A percentile compares a stretch with the other conserved stretches of the same genome.
Conservation (phyloP, 2,329 filamentous ascomycete species). For the Colletotrichum sp. region DNA sequence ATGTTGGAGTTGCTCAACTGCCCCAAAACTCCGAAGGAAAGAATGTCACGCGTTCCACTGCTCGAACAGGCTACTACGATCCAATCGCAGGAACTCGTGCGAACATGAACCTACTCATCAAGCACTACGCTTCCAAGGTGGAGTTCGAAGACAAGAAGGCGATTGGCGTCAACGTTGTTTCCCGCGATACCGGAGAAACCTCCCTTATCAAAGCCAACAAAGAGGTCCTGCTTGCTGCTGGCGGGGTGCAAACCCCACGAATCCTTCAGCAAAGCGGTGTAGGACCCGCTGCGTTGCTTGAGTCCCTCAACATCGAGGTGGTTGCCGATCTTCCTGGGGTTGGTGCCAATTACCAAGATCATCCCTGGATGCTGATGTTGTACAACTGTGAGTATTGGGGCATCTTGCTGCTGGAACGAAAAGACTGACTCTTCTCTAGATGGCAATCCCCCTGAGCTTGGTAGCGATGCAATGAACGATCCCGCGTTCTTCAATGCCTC, state of each 20-base stretch:
- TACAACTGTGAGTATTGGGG: background rate
- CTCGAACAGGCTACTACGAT: conserved; percentile 31
- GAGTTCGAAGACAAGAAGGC: conserved; percentile 26
- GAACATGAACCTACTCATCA: conserved; percentile 43
- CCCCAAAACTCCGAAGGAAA: conserved; percentile 41
- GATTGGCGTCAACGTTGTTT: conserved; percentile 38
- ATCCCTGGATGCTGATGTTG: conserved; percentile 6
- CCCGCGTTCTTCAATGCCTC: conserved; percentile 36
- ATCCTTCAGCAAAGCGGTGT: conserved; percentile 56
- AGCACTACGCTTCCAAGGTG: conserved; percentile 31
- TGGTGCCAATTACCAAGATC: conserved; percentile 19
- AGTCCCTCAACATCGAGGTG: conserved; percentile 39
- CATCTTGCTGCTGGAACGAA: background rate
- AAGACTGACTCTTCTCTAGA: background rate
- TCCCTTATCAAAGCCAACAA: conserved; percentile 25
- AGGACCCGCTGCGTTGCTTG: conserved; percentile 42
- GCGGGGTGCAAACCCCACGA: conserved; percentile 44
- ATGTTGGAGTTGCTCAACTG: conserved; percentile 29
- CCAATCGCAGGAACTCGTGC: conserved; percentile 35
- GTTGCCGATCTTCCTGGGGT: conserved; percentile 19
- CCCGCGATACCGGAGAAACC: background rate
- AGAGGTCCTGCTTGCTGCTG: conserved; percentile 47
- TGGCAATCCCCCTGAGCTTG: conserved; percentile 7
- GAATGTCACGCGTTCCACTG: conserved; percentile 40
- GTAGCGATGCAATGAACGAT: conserved; percentile 32